A percentile compares a stretch with the other conserved stretches of the same genome.
Evolutionary conservation across 768 basidiomycete genomes (phyloP).

Genomic region (Trametes sanguinea): DNA sequence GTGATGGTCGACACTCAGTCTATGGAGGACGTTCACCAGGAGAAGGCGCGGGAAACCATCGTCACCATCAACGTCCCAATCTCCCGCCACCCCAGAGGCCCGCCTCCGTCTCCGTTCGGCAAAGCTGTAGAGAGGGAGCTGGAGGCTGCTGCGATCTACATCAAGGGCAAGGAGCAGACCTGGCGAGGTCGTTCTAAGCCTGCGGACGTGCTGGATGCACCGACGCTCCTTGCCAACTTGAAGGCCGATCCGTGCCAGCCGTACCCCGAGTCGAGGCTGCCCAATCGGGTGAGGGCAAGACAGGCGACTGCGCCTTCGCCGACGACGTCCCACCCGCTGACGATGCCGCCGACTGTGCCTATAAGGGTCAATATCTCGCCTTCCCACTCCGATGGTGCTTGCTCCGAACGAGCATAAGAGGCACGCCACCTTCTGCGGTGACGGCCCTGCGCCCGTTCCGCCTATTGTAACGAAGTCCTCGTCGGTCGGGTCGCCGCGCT

Average conservation of each 20-base stretch:
- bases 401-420: background rate
- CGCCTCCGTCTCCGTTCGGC: background rate
- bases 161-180: conserved; percentile 1
- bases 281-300: background rate
- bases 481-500: background rate
- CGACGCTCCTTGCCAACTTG: background rate
- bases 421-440: conserved; percentile 9
- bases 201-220: background rate
- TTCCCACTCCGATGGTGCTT: background rate
- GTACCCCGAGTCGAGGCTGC: conserved; percentile 5
- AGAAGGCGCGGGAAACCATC: background rate
- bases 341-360: background rate
- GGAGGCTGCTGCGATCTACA: background rate
- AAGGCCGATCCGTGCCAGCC: background rate
- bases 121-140: background rate
- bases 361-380: background rate
- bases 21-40: too few relatives aligned
- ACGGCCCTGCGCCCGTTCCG: background rate
- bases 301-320: conserved; percentile 6
- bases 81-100: background rate
- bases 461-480: background rate
- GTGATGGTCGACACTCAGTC: too few relatives aligned
- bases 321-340: background rate
- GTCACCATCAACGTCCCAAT: background rate
- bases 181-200: conserved; percentile 3